Conservation (phyloP, 371 early-diverging fungal species). For the Mucor irregularis region DNA sequence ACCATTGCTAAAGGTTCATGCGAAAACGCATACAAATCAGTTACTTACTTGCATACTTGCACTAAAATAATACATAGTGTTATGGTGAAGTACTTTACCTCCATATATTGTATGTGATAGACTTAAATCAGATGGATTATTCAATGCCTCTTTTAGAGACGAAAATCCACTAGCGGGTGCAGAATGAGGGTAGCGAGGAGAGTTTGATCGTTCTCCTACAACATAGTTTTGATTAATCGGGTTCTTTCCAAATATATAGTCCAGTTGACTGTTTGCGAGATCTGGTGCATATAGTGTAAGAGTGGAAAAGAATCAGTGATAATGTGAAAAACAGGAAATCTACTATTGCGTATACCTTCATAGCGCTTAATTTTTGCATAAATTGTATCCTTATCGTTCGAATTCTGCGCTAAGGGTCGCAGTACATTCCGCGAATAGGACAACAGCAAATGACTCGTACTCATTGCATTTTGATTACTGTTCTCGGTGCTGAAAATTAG, state of each 20-base stretch:
- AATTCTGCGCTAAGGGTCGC: conserved; percentile 5
- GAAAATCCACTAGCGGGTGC: conserved; percentile 40
- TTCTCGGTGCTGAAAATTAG: conserved; percentile 18
- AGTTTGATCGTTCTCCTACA: conserved; percentile 49
- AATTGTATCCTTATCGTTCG: neutral
- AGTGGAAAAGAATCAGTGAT: too few species aligned
- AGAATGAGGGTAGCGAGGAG: conserved; percentile 53
- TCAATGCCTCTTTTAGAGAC: conserved; percentile 2
- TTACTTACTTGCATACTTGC: too few species aligned
- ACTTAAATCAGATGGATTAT: neutral
- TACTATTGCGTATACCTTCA: too few species aligned
- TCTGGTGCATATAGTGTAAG: conserved; percentile 10
- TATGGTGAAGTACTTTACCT: conserved; percentile 13
- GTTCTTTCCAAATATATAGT: conserved; percentile 53
- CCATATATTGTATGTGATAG: conserved; percentile 18
- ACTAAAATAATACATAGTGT: too few species aligned
- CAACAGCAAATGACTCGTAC: conserved; percentile 16
- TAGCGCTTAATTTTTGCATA: conserved; percentile 7
- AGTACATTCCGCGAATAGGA: conserved; percentile 17
- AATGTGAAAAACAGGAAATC: too few species aligned
- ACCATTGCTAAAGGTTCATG: conserved; percentile 40
- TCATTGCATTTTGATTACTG: conserved; percentile 23
- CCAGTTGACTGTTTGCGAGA: conserved; percentile 32
- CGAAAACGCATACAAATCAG: too few species aligned
- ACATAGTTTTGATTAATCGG: conserved; percentile 48